Conservation (phyloP, 2,329 filamentous ascomycete species). For the Lachnum nothofagi region DNA sequence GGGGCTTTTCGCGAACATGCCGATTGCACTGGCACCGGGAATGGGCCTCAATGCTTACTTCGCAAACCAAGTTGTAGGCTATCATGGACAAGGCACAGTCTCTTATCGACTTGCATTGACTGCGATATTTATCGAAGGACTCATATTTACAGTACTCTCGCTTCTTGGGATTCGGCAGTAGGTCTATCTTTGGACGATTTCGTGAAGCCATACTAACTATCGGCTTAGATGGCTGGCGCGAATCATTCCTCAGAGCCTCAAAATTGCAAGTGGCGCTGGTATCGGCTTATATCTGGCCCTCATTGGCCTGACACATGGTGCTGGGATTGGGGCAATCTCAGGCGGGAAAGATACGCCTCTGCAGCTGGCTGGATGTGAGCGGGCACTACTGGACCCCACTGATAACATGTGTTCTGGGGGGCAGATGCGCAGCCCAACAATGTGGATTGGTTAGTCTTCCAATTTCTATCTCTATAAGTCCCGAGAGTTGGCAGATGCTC, state of each 20-base stretch:
- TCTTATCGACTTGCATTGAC: constrained; percentile 73
- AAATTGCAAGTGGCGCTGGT: constrained; percentile 78
- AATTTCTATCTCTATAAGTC: too few relatives aligned
- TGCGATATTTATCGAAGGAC: constrained; percentile 83
- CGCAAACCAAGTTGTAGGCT: constrained; percentile 70
- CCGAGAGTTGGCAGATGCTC: too few relatives aligned
- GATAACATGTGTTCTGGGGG: constrained; percentile 57
- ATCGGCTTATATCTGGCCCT: constrained; percentile 72
- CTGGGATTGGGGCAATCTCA: constrained; percentile 74
- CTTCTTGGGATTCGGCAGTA: constrained; percentile 77
- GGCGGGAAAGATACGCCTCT: constrained; percentile 65
- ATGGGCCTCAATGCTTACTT: constrained; percentile 88
- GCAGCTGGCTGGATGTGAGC: constrained; percentile 58
- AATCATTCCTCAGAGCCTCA: constrained; percentile 77
- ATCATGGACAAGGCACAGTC: constrained; percentile 66
- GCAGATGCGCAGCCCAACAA: constrained; percentile 77
- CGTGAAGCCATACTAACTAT: too few relatives aligned
- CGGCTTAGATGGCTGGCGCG: constrained; percentile 84
- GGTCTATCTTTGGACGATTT: too few relatives aligned
- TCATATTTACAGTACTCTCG: constrained; percentile 76
- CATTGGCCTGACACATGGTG: constrained; percentile 71
- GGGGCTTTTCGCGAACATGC: constrained; percentile 73
- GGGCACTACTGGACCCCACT: constrained; percentile 14
- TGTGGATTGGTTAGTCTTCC: constrained; percentile 94
- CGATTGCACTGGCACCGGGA: constrained; percentile 66